phyloP scores from a whole-genome alignment of 306 rosid species.

The Neltuma alba region DNA sequence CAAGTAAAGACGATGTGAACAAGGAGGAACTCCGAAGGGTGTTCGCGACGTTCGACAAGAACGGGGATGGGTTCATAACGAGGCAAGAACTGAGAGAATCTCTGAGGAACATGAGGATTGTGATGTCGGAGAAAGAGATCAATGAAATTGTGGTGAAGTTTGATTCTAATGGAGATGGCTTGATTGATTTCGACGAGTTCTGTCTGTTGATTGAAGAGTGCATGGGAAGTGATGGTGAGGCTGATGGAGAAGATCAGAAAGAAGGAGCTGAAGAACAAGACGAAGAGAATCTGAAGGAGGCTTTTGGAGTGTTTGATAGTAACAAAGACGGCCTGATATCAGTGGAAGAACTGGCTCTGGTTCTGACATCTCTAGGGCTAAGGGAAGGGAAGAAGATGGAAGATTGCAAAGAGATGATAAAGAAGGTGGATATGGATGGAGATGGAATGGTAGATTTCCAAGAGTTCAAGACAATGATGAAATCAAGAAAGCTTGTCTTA shows the following conservation, averaged over 20 bases:
- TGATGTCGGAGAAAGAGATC: constrained; percentile 56
- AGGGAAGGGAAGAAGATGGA: constrained; percentile 69
- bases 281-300: constrained; percentile 56
- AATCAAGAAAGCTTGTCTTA: constrained; percentile 42
- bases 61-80: constrained; percentile 73
- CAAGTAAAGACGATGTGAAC: not conserved
- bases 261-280: not conserved
- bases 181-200: constrained; percentile 84
- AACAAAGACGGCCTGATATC: constrained; percentile 73
- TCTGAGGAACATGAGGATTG: constrained; percentile 62
- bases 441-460: constrained; percentile 90
- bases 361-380: constrained; percentile 65
- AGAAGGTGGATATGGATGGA: constrained; percentile 84
- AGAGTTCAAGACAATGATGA: constrained; percentile 83
- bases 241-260: not conserved
- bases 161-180: constrained; percentile 79
- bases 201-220: constrained; percentile 51
- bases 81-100: constrained; percentile 68
- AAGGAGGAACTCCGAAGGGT: constrained; percentile 51
- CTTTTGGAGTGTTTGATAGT: constrained; percentile 84
- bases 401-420: constrained; percentile 78
- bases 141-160: constrained; percentile 65
- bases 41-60: constrained; percentile 77
- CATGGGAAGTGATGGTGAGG: constrained; percentile 28
- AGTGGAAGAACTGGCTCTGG: constrained; percentile 67